These are phyloP conservation scores for Staphylotrichum tortipilum DNA, from an alignment of 495 filamentous ascomycete species.

Conservation along the genomic window DNA sequence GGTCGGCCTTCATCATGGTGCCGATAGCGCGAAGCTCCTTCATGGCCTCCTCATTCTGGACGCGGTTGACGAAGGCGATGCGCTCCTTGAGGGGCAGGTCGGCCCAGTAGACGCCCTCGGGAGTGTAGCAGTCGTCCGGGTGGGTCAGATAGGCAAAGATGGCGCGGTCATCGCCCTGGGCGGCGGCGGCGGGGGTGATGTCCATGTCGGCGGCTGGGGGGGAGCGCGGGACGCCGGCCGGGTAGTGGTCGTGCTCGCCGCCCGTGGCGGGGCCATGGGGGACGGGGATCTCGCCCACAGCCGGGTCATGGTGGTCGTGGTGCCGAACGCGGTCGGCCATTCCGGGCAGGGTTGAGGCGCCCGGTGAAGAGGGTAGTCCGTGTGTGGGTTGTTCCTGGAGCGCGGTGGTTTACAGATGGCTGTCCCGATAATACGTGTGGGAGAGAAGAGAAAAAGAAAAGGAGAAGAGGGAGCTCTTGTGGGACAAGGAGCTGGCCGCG, in stretches of 20 bases:
- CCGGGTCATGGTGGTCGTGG: slow-evolving; percentile 35
- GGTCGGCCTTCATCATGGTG: slow-evolving; percentile 70
- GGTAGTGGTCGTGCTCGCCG: slow-evolving; percentile 34
- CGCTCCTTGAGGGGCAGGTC: slow-evolving; percentile 61
- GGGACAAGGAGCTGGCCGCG: no score
- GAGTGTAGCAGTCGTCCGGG: slow-evolving; percentile 74
- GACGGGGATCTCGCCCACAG: slow-evolving; percentile 36
- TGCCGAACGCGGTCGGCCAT: slow-evolving; percentile 29
- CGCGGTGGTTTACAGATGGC: not conserved
- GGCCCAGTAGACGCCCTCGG: slow-evolving; percentile 81
- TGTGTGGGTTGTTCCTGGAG: no score
- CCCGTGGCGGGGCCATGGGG: slow-evolving; percentile 41
- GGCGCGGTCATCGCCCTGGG: slow-evolving; percentile 47
- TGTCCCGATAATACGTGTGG: no score
- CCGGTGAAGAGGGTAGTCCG: no score
- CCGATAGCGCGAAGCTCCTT: slow-evolving; percentile 60
- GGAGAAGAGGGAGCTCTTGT: not conserved
- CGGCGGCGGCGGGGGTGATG: slow-evolving; percentile 44
- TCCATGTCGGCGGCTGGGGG: no score
- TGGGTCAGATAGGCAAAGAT: slow-evolving; percentile 67
- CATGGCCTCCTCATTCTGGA: slow-evolving; percentile 55
- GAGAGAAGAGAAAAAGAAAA: no score
- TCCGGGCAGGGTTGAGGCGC: no score
- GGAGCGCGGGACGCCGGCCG: no score
- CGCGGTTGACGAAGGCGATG: slow-evolving; percentile 59